Evolutionary conservation across 176 grass and related monocot genomes (phyloP), one percentile per base, ranked within the genome.

Genomic region (Cenchrus americanus): DNA sequence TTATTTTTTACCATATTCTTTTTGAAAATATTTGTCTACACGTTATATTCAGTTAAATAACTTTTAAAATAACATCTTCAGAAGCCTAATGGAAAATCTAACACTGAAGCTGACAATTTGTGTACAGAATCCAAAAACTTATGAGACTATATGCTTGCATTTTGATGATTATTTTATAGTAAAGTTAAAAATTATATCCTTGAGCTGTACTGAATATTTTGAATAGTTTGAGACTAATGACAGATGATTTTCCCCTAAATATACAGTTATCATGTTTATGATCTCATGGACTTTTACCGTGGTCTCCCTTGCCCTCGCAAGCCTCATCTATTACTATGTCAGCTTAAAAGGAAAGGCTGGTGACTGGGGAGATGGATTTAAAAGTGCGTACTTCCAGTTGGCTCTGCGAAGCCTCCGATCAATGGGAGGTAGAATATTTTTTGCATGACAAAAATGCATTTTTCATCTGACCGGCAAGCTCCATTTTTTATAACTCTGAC

Each of bases 341-440:
- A 90, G 93, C 87, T 67, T 95, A 86, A 95, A 98, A 90, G 93
- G 96, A 84, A 98, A 98, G 65, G 96, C 93, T 24, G 96, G 96
- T 26, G 92, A 98, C 61, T 98, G 96, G 96, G 96, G 96, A 21
- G 96, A 98, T 68, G 96, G 96, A 60, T 98, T 98, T 71, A 98
- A 98, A 75, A 93, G 96, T 79, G 93, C 96, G 50, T 98, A 98
- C 87, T 98, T 98, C 79, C 96, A 98, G 46, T 55, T 98, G 37
- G 96, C 96, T 7, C 47, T 98, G 8, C 87, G 87, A 84, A 95
- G 93, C 76, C 91, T 98, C 53, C 87, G 96, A 58, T 98, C 96
- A 3, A 72, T 98, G 78, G 96, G 96, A 93, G 96, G 96, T 98
- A 89, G 4, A 50, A 44, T 83, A 19, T 70, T 70, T 80, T 27